phyloP scores from a whole-genome alignment of 129 eudicot species.

The Saussurea involucrata region DNA sequence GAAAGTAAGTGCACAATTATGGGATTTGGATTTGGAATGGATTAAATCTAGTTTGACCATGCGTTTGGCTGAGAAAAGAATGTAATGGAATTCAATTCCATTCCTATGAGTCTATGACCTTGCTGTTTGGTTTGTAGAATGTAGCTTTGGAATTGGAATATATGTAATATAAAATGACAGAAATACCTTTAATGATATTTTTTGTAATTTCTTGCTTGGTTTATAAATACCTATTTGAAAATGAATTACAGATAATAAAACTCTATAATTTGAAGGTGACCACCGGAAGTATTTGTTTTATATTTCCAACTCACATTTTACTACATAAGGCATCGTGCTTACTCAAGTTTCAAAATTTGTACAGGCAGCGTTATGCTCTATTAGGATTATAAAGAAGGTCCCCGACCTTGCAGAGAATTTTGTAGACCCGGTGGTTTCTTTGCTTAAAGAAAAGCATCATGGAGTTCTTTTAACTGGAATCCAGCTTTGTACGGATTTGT shows the following conservation, averaged over 20 bases:
- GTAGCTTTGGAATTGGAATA: too few species aligned
- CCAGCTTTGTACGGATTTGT: constrained; percentile 82
- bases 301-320: neutral
- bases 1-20: constrained; percentile 59
- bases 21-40: neutral
- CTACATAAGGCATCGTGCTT: constrained; percentile 6
- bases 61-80: too few species aligned
- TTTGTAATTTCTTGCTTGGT: too few species aligned
- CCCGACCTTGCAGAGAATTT: constrained; percentile 92
- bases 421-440: constrained; percentile 72
- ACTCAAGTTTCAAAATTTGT: constrained; percentile 22
- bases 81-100: too few species aligned
- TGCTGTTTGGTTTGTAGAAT: too few species aligned
- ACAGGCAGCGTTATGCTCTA: constrained; percentile 95
- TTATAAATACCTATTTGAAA: too few species aligned
- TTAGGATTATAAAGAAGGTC: constrained; percentile 91
- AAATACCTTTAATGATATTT: too few species aligned
- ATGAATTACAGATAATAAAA: too few species aligned
- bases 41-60: too few species aligned
- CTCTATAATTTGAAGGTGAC: neutral
- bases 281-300: neutral
- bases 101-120: too few species aligned
- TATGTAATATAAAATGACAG: too few species aligned
- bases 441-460: constrained; percentile 96
- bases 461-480: constrained; percentile 86